Base-by-base conservation (phyloP, 2,329 filamentous ascomycete genomes). In the Alternaria infectoria region DNA sequence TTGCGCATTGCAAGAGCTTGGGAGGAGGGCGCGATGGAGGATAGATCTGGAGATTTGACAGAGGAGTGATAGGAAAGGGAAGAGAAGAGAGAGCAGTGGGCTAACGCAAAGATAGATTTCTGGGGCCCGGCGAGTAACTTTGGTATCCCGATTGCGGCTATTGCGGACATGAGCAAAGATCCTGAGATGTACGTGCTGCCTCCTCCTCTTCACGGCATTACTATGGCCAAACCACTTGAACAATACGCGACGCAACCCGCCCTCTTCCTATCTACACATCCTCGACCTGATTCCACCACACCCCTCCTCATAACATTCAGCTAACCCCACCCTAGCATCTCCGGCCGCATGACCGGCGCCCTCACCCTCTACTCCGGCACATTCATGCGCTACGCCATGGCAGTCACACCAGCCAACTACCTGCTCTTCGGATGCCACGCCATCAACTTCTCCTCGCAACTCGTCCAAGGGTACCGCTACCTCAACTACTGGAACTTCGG, bases 401-500 rank as follows among this genome's bases (percentile, higher is more conserved):
- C 88, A 65, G 87, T 90, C 60, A 82, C 82, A 15, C 88, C 88
- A 44, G 83, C 83, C 73, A 90, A 90, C 82, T 90, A 89, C 82
- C 87, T 90, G 68, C 86, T 90, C 59, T 90, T 90, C 79, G 88
- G 86, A 68, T 90, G 88, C 82, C 88, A 90, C 79, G 81, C 87
- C 64, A 84, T 89, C 80, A 90, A 90, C 81, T 90, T 88, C 79
- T 80, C 79, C 68, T 86, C 87, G 49, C 88, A 90, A 79, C 69
- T 82, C 47, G 86, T 85, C 30, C 88, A 90, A 77, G 87, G 83
- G 19, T 89, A 89, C 80, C 83, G 88, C 58, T 90, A 87, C 74
- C 65, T 88, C 66, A 85, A 86, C 72, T 88, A 89, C 80, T 89
- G 85, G 85, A 81, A 86, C 45, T 78, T 83, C 66, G 84, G 84